A percentile compares a stretch with the other conserved stretches of the same genome.
phyloP scores from a whole-genome alignment of 805 yeast genomes.

The Candida nemodendra region DNA sequence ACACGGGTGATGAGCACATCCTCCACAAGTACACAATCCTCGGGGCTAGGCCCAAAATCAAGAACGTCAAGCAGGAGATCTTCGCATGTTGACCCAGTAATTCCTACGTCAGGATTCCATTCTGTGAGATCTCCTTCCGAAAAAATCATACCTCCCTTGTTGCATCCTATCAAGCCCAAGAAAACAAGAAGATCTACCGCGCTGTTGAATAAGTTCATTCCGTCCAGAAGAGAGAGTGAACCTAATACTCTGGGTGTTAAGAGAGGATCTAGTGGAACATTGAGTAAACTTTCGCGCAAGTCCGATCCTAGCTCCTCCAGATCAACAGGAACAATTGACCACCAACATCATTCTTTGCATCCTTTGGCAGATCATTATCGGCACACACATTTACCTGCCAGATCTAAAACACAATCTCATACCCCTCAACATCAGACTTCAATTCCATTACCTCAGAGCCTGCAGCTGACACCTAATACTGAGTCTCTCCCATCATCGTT shows the following conservation, averaged over 20 bases:
- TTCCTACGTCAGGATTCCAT: conserved; percentile 32
- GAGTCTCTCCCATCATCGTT: background rate
- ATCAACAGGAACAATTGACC: background rate
- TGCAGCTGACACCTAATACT: conserved; percentile 4
- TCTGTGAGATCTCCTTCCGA: conserved; percentile 16
- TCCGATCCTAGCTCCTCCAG: conserved; percentile 14
- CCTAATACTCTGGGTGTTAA: conserved; percentile 6
- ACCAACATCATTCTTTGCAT: background rate
- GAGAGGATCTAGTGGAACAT: conserved; percentile 2
- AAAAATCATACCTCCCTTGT: conserved; percentile 16
- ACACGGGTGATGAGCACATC: conserved; percentile 4
- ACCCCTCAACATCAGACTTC: background rate
- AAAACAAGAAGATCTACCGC: conserved; percentile 23
- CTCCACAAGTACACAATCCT: background rate
- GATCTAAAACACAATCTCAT: background rate
- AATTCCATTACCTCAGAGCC: conserved; percentile 8
- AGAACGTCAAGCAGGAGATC: conserved; percentile 5
- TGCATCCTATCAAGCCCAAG: conserved; percentile 20
- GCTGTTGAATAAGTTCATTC: conserved; percentile 24
- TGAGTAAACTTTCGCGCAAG: conserved; percentile 10
- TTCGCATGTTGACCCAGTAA: conserved; percentile 7
- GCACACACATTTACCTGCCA: background rate
- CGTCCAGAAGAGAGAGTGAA: conserved; percentile 30
- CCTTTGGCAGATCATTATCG: no score
- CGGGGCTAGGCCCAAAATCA: background rate